Percentiles rank a stretch among this genome's conserved stretches.
phyloP scores from a whole-genome alignment of 2,329 filamentous ascomycete genomes.

The Trichoderma sp. region DNA sequence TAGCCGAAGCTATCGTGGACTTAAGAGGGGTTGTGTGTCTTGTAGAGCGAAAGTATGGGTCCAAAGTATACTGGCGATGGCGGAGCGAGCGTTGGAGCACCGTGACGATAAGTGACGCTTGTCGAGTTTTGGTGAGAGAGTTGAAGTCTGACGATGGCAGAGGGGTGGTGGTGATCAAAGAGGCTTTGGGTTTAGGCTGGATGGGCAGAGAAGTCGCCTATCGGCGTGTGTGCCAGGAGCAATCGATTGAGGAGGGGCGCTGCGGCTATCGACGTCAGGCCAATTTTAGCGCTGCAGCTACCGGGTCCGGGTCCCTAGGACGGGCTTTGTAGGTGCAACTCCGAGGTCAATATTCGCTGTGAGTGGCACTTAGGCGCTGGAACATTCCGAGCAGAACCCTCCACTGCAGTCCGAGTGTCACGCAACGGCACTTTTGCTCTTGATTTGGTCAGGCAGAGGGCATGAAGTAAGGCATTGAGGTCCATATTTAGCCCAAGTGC shows the following conservation, averaged over 20 bases:
- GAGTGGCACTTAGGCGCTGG: neutral
- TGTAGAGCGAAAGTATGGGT: neutral
- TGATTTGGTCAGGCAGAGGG: neutral
- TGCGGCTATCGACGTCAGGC: constrained; percentile 6
- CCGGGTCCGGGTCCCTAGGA: neutral
- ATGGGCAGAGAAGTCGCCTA: neutral
- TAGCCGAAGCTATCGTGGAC: neutral
- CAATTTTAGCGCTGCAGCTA: neutral
- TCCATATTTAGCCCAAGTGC: neutral
- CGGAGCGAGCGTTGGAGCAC: neutral
- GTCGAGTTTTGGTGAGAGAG: neutral
- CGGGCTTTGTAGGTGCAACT: no score
- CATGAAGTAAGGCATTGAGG: neutral
- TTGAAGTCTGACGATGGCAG: neutral
- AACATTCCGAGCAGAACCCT: neutral
- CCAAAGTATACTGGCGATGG: neutral
- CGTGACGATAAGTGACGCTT: neutral
- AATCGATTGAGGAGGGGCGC: neutral
- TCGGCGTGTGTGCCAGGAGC: neutral
- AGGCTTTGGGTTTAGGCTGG: neutral
- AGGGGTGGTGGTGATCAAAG: neutral
- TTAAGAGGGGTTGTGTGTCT: neutral
- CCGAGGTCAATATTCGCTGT: neutral
- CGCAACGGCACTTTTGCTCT: neutral
- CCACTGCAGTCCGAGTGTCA: neutral